Base-by-base conservation (phyloP, 139 green algal genomes). In the Microglena sp. region DNA sequence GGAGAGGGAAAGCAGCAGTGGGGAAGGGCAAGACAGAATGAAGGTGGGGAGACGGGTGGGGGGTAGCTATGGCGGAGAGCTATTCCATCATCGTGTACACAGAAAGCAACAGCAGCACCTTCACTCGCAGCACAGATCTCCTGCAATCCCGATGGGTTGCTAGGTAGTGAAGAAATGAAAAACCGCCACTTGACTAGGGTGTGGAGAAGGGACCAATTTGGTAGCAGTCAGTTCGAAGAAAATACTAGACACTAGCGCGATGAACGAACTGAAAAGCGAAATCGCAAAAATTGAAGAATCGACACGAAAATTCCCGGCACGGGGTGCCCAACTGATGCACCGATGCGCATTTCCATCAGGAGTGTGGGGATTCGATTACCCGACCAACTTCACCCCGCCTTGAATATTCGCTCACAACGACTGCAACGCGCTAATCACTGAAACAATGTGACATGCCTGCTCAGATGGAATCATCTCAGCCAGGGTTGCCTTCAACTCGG, bases 381-480 rank as follows among this genome's bases (percentile, higher is more conserved):
- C 8, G 3, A n/a, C 4, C 31, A 28, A 64, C 11, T 7, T 44
- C 55, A 62, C 21, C n/a, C 28, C 26, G 29, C 21, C 8, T 55
- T 55, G n/a, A 26, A 56, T 66, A 6, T 2, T 18, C 58, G 30
- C 45, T 5, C 22, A 57, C 2, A 3, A 4, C 15, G 8, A 34
- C 26, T 4, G 40, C 62, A 30, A 29, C 24, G n/a, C n/a, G 55
- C 55, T 11, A 6, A 3, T 21, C 3, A 66, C 34, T 22, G 21
- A 33, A 2, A 56, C 15, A 4, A 11, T 35, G 21, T 54, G n/a
- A 5, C 68, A 3, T 5, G 87, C 85, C 84, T 92, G 85, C 61
- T 90, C 63, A 22, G 60, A 69, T 4, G 84, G 86, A 45, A 92
- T 90, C 33, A 87, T 83, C 55, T 80, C 81, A 3, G 64, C 43